phyloP scores from a whole-genome alignment of 2,329 filamentous ascomycete species.

The Penicillium paneum region DNA sequence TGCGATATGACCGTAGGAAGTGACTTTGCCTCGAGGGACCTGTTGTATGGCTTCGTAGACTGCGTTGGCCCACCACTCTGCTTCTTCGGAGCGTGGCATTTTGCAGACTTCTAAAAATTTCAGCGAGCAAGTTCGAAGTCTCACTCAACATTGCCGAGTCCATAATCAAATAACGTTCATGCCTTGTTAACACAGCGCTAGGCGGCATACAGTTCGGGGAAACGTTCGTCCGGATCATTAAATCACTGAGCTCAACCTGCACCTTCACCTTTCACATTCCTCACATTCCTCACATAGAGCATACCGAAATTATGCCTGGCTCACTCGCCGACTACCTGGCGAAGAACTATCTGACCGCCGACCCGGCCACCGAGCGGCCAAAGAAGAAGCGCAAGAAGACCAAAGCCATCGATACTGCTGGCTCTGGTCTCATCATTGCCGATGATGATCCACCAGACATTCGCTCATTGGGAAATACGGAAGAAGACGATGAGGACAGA shows the following conservation, averaged over 20 bases:
- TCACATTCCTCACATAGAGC: conserved; percentile 2
- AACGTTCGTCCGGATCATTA: conserved; percentile 24
- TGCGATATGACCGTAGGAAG: conserved; percentile 76
- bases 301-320: conserved; percentile 17
- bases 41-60: conserved; percentile 84
- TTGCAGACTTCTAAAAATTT: neutral
- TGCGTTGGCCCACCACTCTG: conserved; percentile 52
- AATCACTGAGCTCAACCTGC: conserved; percentile 8
- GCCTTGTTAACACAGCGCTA: conserved; percentile 2
- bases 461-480: conserved; percentile 26
- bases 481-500: conserved; percentile 39
- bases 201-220: conserved; percentile 17
- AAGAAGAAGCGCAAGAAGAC: conserved; percentile 58
- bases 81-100: conserved; percentile 49
- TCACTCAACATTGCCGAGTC: neutral
- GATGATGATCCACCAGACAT: conserved; percentile 42
- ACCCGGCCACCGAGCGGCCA: conserved; percentile 47
- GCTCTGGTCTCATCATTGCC: conserved; percentile 39
- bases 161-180: neutral
- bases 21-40: conserved; percentile 78
- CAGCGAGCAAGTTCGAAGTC: neutral
- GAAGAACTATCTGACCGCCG: conserved; percentile 79
- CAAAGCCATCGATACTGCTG: conserved; percentile 46
- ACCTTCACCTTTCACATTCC: neutral
- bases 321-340: conserved; percentile 80